phyloP scores from a whole-genome alignment of 352 stramenopile genomes.

The Phytopythium delawarense region DNA sequence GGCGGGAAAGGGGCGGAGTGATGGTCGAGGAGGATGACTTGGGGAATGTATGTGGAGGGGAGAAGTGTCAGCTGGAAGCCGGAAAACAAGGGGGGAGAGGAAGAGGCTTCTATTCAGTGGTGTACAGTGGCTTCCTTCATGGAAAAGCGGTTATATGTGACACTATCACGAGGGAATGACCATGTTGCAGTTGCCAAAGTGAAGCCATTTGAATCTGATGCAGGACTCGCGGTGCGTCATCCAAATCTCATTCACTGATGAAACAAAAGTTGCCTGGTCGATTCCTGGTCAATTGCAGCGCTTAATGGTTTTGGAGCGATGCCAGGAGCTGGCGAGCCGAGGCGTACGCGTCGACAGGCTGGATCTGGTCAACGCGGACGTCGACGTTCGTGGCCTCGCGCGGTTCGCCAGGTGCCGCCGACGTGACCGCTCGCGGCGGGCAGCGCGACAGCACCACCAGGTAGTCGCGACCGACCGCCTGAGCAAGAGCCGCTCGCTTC shows the following conservation, averaged over 20 bases:
- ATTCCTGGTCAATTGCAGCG: neutral
- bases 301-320: neutral
- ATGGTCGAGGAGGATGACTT: neutral
- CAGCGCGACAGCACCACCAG: slow-evolving; percentile 43
- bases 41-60: neutral
- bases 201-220: neutral
- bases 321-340: slow-evolving; percentile 15
- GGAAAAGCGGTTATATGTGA: neutral
- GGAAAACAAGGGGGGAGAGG: too few relatives aligned
- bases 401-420: neutral
- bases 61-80: too few relatives aligned
- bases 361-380: slow-evolving; percentile 30
- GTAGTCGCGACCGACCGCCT: slow-evolving; percentile 26
- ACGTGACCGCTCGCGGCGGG: slow-evolving; percentile 15
- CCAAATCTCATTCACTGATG: too few relatives aligned
- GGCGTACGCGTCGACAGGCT: slow-evolving; percentile 29
- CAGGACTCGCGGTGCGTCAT: neutral
- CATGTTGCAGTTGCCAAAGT: neutral
- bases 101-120: too few relatives aligned
- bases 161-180: neutral
- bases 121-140: too few relatives aligned
- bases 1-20: neutral
- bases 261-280: neutral
- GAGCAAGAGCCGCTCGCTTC: slow-evolving; percentile 30
- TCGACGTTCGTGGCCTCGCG: slow-evolving; percentile 11